Evolutionary conservation across 768 basidiomycete species (phyloP), one percentile per base, ranked within the genome.

Genomic region (Tricholomella constricta): DNA sequence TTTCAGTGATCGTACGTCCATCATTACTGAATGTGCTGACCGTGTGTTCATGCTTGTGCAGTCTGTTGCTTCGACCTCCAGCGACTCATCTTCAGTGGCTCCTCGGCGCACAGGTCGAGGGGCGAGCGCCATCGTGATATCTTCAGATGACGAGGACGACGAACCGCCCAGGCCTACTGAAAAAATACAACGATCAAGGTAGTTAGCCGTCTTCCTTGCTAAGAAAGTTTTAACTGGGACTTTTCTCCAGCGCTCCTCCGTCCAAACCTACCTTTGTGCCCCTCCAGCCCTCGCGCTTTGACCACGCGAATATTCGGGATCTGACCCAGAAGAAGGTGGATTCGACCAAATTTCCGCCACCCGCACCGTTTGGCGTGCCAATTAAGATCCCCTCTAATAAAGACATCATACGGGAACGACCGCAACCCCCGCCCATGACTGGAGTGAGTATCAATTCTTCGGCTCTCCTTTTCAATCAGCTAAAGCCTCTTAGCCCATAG

Each of bases 351-450:
- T 55, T 56, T 17, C 51, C 55, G 29, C 55, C 55, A 31, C 48
- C 49, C 9, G 52, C 45, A 45, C 55, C 60, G 4, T 38, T 55
- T 26, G 61, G 60, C 15, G 64, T 54, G 0, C 69, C 69, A 1
- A 67, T 78, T 29, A 68, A 62, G 34, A 66, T 74, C 9, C 74
- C 74, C 5, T 69, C 72, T 0, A 74, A 75, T 55, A 60, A 51
- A 38, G 68, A 65, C 45, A 41, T 68, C 40, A 37, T 52, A 8
- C 8, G 8, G 11, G 44, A 51, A 35, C 61, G 50, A 23, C 52
- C 42, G 25, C 53, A 48, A 15, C 40, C 54, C 52, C 17, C 37
- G 42, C 11, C 37, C 19, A 51, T 14, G 9, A 36, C 25, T n/a
- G 19, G 20, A 20, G 55, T 56, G 22, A 37, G 51, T 46, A 19